These are phyloP conservation scores for Powellomyces hirtus DNA, from an alignment of 192 early-diverging fungal species.

Conservation along the genomic window DNA sequence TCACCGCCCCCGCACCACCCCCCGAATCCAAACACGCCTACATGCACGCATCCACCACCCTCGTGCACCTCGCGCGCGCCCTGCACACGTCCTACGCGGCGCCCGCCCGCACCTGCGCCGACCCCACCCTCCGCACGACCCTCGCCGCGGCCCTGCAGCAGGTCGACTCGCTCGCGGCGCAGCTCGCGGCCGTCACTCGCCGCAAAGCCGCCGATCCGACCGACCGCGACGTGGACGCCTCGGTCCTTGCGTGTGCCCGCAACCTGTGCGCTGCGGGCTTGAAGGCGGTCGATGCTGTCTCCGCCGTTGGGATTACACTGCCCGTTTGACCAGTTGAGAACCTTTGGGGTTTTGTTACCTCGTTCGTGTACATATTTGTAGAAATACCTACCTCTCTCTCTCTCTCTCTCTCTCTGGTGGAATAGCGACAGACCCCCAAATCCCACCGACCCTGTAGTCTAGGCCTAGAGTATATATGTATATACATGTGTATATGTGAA, in stretches of 20 bases:
- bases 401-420: too few species aligned
- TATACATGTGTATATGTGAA: too few species aligned
- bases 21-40: constrained; percentile 10
- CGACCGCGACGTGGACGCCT: constrained; percentile 25
- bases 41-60: constrained; percentile 12
- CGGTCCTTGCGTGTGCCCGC: constrained; percentile 18
- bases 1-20: neutral
- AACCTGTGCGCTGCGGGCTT: constrained; percentile 15
- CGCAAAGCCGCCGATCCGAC: constrained; percentile 16
- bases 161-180: constrained; percentile 17
- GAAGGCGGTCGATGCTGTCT: constrained; percentile 25
- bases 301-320: constrained; percentile 17
- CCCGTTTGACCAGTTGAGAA: too few species aligned
- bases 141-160: constrained; percentile 9
- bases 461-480: too few species aligned
- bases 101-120: constrained; percentile 19
- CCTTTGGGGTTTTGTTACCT: too few species aligned
- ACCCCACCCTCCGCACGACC: constrained; percentile 13
- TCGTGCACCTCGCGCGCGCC: constrained; percentile 13
- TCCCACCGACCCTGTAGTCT: too few species aligned
- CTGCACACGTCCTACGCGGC: constrained; percentile 13
- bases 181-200: constrained; percentile 19
- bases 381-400: too few species aligned
- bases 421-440: too few species aligned
- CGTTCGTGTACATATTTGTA: too few species aligned